Conservation (phyloP, 208 protist genomes). For the Acanthamoeba culbertsoni region DNA sequence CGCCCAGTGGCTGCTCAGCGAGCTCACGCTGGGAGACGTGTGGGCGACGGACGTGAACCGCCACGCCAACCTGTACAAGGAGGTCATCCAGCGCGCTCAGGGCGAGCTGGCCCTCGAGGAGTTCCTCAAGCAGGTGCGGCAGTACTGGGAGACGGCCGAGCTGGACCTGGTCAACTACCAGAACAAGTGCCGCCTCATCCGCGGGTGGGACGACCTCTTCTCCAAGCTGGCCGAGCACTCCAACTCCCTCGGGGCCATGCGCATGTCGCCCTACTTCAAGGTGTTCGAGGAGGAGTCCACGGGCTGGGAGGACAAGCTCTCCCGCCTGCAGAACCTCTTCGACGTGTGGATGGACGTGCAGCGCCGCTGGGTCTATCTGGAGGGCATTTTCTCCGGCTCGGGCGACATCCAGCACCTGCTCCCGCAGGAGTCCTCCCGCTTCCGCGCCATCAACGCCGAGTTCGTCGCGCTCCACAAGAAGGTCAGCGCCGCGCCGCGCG, state of each 20-base stretch:
- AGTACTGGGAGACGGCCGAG: conserved; percentile 92
- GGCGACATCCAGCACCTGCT: conserved; percentile 95
- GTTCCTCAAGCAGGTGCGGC: conserved; percentile 87
- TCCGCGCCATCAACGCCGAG: conserved; percentile 91
- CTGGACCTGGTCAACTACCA: conserved; percentile 95
- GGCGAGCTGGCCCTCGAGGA: conserved; percentile 90
- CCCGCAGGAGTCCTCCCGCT: conserved; percentile 92
- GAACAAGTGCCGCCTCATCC: conserved; percentile 92
- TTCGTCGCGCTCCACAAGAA: conserved; percentile 92
- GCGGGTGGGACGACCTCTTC: conserved; percentile 97
- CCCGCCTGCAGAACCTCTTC: conserved; percentile 89
- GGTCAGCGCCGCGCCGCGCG: conserved; percentile 85
- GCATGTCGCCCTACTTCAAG: conserved; percentile 95
- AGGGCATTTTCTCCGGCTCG: conserved; percentile 94
- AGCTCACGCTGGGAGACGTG: conserved; percentile 91
- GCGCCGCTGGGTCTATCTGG: conserved; percentile 97
- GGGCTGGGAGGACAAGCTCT: conserved; percentile 93
- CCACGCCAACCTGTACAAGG: conserved; percentile 80
- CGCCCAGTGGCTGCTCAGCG: conserved; percentile 89
- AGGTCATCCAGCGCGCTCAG: conserved; percentile 82
- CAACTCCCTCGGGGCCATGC: conserved; percentile 92
- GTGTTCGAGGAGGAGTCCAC: conserved; percentile 87
- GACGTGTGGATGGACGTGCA: conserved; percentile 96
- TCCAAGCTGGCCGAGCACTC: conserved; percentile 93
- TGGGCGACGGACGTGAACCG: conserved; percentile 90